phyloP scores from a whole-genome alignment of 2,329 filamentous ascomycete genomes.

The Cordyceps tenuipes region DNA sequence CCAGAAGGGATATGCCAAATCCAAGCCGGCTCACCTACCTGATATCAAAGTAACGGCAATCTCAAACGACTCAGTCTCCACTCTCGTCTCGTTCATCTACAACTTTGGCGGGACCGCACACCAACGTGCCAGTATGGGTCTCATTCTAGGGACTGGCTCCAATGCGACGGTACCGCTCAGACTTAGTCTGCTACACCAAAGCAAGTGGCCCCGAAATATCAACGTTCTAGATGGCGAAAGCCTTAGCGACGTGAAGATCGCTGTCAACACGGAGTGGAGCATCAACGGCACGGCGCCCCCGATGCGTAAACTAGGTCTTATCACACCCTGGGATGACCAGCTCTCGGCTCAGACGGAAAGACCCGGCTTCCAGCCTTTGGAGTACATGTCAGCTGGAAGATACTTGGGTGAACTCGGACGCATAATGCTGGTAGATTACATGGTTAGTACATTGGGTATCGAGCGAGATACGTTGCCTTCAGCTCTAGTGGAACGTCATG shows the following conservation, averaged over 20 bases:
- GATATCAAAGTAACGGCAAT: conserved; percentile 65
- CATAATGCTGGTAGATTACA: conserved; percentile 59
- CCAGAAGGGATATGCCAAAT: conserved; percentile 47
- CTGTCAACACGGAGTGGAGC: conserved; percentile 79
- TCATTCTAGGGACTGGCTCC: conserved; percentile 74
- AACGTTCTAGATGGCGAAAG: conserved; percentile 38
- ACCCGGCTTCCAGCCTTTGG: conserved; percentile 72
- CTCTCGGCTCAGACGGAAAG: conserved; percentile 59
- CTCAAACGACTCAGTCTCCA: conserved; percentile 74
- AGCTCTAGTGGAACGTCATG: conserved; percentile 48
- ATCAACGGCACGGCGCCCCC: conserved; percentile 68
- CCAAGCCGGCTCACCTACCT: conserved; percentile 44
- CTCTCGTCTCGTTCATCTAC: conserved; percentile 69
- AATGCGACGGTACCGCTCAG: conserved; percentile 73
- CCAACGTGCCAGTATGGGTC: conserved; percentile 65
- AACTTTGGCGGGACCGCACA: conserved; percentile 52
- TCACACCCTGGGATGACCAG: conserved; percentile 61
- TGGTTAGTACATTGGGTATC: conserved; percentile 36
- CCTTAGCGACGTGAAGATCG: conserved; percentile 51
- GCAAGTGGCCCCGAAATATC: conserved; percentile 48
- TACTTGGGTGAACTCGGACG: conserved; percentile 72
- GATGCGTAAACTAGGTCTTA: conserved; percentile 51
- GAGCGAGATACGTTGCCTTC: conserved; percentile 41
- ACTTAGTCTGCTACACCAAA: conserved; percentile 51
- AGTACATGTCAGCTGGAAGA: conserved; percentile 75